Percentiles rank a stretch among this genome's conserved stretches.
Evolutionary conservation across 2,329 filamentous ascomycete genomes (phyloP).

Genomic region (Phialemoniopsis sp.): DNA sequence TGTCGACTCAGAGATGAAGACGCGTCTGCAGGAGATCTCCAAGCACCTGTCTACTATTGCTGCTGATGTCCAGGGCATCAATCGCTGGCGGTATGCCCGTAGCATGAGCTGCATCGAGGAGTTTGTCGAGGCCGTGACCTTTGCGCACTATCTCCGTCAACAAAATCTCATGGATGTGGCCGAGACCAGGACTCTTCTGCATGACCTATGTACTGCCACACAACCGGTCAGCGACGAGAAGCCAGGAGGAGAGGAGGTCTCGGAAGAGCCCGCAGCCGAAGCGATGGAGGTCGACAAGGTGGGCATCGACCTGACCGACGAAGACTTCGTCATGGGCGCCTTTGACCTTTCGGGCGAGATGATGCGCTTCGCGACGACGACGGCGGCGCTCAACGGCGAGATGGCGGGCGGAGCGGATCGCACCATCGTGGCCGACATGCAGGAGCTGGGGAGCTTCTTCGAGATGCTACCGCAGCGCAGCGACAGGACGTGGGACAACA

Average conservation of each 20-base stretch:
- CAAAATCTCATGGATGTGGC: constrained; percentile 69
- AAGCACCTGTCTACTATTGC: constrained; percentile 64
- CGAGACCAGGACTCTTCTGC: constrained; percentile 39
- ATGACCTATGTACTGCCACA: constrained; percentile 20
- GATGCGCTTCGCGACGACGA: constrained; percentile 93
- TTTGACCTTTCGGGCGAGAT: constrained; percentile 95
- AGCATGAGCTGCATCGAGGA: constrained; percentile 88
- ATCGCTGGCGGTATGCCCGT: constrained; percentile 75
- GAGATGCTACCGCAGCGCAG: constrained; percentile 64
- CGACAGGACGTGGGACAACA: constrained; percentile 62
- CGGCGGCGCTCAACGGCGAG: constrained; percentile 69
- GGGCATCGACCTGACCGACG: constrained; percentile 60
- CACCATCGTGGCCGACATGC: constrained; percentile 76
- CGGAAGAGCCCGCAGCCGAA: constrained; percentile 19
- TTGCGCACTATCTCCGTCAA: constrained; percentile 79
- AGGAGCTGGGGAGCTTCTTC: constrained; percentile 70
- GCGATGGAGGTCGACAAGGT: constrained; percentile 14
- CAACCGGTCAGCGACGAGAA: constrained; percentile 25
- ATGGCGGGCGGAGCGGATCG: constrained; percentile 35
- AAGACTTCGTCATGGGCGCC: constrained; percentile 86
- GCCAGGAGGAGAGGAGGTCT: constrained; percentile 7
- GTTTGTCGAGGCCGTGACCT: constrained; percentile 86
- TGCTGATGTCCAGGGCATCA: constrained; percentile 71
- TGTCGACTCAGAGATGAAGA: constrained; percentile 66
- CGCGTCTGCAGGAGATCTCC: constrained; percentile 67